These are phyloP conservation scores for Juglanconis oblonga DNA, from an alignment of 2,329 filamentous ascomycete genomes.

Conservation along the genomic window DNA sequence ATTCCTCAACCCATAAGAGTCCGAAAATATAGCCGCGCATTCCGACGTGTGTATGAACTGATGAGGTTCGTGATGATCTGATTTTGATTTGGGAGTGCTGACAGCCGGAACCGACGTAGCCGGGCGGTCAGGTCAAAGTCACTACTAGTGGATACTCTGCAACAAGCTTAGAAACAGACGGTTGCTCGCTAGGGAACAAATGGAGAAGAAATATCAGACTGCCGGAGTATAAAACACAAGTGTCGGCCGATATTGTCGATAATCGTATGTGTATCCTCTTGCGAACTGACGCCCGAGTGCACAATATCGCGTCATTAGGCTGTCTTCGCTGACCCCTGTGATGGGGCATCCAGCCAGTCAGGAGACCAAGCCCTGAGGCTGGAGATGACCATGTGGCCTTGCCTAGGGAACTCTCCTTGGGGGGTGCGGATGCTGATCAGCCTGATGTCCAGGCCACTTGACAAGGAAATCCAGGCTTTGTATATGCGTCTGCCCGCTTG, in stretches of 20 bases:
- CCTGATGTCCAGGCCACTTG: conserved; percentile 12
- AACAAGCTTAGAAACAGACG: background rate
- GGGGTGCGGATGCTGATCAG: conserved; percentile 7
- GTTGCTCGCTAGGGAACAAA: background rate
- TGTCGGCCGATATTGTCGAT: background rate
- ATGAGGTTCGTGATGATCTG: background rate
- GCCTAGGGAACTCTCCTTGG: conserved; percentile 1
- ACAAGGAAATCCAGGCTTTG: conserved; percentile 4
- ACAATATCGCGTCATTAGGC: conserved; percentile 9
- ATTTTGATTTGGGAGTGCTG: background rate
- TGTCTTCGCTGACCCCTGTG: conserved; percentile 1
- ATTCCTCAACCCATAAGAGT: conserved; percentile 5
- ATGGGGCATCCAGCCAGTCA: conserved; percentile 13
- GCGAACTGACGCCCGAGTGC: background rate
- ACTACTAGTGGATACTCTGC: too few relatives aligned
- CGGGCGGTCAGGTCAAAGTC: background rate
- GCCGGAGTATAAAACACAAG: background rate
- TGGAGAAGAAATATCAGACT: background rate
- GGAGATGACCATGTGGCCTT: background rate
- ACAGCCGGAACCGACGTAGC: background rate
- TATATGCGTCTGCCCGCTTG: background rate
- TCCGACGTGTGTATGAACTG: background rate
- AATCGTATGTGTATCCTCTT: background rate
- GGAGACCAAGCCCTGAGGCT: conserved; percentile 8
- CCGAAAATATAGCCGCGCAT: background rate